Conservation (phyloP, 2,329 filamentous ascomycete species). For the Colletotrichum aenigma region DNA sequence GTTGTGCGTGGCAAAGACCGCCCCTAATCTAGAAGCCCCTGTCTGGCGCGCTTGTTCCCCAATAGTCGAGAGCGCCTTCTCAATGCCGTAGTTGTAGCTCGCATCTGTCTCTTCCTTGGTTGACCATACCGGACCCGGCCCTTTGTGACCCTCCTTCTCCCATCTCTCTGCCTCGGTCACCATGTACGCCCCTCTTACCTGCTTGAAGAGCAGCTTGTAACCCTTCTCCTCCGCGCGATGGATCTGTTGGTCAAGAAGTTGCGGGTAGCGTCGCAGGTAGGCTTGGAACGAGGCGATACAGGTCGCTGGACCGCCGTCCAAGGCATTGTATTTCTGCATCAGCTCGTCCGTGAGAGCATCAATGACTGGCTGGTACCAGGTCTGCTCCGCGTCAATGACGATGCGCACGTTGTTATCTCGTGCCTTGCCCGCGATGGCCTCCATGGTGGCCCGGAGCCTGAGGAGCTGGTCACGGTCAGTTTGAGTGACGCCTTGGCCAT, state of each 20-base stretch:
- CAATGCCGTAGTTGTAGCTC: neutral
- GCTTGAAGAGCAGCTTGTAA: slow-evolving; percentile 23
- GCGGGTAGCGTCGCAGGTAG: neutral
- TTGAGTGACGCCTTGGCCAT: neutral
- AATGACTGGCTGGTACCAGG: neutral
- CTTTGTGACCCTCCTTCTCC: neutral
- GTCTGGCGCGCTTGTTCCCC: neutral
- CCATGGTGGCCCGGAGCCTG: neutral
- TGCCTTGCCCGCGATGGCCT: neutral
- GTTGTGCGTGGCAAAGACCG: neutral
- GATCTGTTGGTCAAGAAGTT: slow-evolving; percentile 25
- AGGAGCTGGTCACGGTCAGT: neutral
- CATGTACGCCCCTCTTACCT: neutral
- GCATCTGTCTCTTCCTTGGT: slow-evolving; percentile 1
- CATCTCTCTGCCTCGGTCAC: slow-evolving; percentile 3
- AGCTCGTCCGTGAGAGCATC: neutral
- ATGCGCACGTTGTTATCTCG: neutral
- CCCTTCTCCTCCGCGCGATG: slow-evolving; percentile 21
- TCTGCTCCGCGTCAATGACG: neutral
- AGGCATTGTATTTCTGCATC: neutral
- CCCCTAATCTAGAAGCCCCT: slow-evolving; percentile 9
- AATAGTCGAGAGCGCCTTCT: neutral
- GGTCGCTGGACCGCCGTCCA: neutral
- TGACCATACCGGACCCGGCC: neutral
- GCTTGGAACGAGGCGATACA: neutral